These are phyloP conservation scores for Tetrahymena elliotti DNA, from an alignment of 73 alveolate species.

Conservation along the genomic window DNA sequence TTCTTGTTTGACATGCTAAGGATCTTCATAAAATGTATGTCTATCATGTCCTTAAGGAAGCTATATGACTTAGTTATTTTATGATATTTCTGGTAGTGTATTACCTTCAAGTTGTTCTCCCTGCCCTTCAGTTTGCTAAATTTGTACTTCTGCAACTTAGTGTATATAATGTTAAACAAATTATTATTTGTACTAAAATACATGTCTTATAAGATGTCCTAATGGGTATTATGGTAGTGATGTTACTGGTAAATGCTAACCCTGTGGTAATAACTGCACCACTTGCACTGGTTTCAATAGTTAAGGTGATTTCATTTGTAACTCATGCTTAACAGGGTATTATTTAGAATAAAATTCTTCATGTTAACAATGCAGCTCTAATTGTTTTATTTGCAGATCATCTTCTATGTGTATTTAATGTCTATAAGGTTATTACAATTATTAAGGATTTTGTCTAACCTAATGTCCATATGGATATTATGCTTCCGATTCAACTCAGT, in stretches of 20 bases:
- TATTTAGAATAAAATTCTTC: not conserved
- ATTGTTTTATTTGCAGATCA: not conserved
- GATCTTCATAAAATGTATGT: not conserved
- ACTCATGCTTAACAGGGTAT: not conserved
- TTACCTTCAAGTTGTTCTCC: not conserved
- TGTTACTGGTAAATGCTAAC: not conserved
- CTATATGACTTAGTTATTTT: not conserved
- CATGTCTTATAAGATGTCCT: not conserved
- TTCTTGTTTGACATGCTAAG: not conserved
- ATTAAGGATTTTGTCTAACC: not conserved
- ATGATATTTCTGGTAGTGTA: not conserved
- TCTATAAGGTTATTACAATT: not conserved
- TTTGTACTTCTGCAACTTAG: not conserved
- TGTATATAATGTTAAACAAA: not conserved
- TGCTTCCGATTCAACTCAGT: not conserved
- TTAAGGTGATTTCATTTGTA: not conserved
- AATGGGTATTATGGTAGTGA: not conserved
- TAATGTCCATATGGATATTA: not conserved
- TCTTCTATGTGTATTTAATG: not conserved
- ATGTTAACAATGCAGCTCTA: not conserved
- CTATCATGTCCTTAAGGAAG: not conserved
- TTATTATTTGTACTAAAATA: not conserved
- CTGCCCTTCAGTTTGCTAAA: not conserved
- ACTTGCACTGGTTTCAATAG: not conserved
- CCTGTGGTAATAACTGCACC: not conserved